Evolutionary conservation across 2,329 filamentous ascomycete genomes (phyloP), one percentile per base, ranked within the genome.

Genomic region (Fusarium sublunatum): DNA sequence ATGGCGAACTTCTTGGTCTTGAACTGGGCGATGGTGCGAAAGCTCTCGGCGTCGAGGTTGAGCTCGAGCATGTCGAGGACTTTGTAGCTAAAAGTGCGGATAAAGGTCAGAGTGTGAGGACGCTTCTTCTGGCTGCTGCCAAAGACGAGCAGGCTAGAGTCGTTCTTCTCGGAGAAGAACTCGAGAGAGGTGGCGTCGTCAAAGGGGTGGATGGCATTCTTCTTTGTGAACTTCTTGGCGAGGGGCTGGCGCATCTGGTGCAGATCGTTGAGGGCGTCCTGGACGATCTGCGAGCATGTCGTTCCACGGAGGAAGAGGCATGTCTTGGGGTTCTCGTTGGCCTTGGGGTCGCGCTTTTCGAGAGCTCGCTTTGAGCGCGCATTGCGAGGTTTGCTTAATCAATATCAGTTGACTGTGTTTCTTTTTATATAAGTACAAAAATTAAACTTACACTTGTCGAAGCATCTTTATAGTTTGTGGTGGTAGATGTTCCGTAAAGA

Each of bases 151-250:
- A 97, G 82, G 41, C 88, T 91, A 72, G 91, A 89, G 77, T 99
- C 95, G 79, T 99, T 99, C 82, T 98, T 99, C 75, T 93, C 89
- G 63, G 90, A 90, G 82, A 99, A 93, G 82, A 99, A 99, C 79
- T 97, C 92, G 67, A 98, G 86, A 49, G 91, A 94, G 26, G 89
- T 83, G 64, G 91, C 81, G 75, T 96, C 93, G 77, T 97, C 94
- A 77, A 99, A 99, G 3, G 95, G 95, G 77, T 95, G 93, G 71
- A 97, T 90, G 69, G 88, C 84, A 78, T 99, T 99, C 83, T 98
- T 98, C 86, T 98, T 99, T 78, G 88, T 91, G 81, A 99, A 97
- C 69, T 93, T 93, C 77, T 96, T 90, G 65, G 89, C 89, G 61
- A 94, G 84, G 3, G 93, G 93, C 72, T 91, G 88, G 71, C 94